A percentile compares a stretch with the other conserved stretches of the same genome.
Conservation (phyloP, 176 grass and related monocot species). For the Calamus simplicifolius region DNA sequence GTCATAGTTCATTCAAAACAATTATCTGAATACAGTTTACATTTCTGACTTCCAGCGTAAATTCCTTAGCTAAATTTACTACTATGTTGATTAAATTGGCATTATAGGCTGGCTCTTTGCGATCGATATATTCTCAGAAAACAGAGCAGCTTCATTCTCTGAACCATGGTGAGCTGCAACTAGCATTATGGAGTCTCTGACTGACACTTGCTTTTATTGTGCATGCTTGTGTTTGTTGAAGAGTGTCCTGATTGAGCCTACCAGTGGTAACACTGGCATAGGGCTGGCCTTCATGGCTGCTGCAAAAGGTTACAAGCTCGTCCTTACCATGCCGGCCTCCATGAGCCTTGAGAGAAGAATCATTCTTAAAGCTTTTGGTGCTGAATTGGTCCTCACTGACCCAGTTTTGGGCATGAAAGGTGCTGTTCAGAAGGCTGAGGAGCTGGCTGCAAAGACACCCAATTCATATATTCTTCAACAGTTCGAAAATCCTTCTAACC, state of each 20-base stretch:
- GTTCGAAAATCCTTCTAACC: slow-evolving; percentile 48
- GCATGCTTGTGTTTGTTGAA: slow-evolving; percentile 10
- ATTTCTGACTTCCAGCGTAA: no score
- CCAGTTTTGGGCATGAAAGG: slow-evolving; percentile 52
- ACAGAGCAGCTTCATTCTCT: no score
- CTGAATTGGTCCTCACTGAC: slow-evolving; percentile 49
- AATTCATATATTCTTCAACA: slow-evolving; percentile 48
- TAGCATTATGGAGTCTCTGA: no score
- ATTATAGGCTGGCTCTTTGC: no score
- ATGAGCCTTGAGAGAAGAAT: slow-evolving; percentile 51
- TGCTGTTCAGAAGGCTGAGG: slow-evolving; percentile 43
- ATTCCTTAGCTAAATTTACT: no score
- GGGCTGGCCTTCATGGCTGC: slow-evolving; percentile 50
- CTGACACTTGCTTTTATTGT: no score
- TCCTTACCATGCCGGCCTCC: slow-evolving; percentile 42
- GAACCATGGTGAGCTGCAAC: no score
- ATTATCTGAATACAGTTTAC: no score
- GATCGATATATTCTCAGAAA: no score
- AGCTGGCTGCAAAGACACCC: slow-evolving; percentile 36
- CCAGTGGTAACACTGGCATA: slow-evolving; percentile 50
- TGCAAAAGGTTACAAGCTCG: slow-evolving; percentile 45
- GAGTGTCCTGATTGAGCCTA: slow-evolving; percentile 56
- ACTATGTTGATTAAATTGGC: no score
- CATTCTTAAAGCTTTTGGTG: slow-evolving; percentile 47
- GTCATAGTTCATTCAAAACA: no score